A percentile compares a stretch with the other conserved stretches of the same genome.
phyloP scores from a whole-genome alignment of 192 early-diverging fungal species.

The Dissophora ornata region DNA sequence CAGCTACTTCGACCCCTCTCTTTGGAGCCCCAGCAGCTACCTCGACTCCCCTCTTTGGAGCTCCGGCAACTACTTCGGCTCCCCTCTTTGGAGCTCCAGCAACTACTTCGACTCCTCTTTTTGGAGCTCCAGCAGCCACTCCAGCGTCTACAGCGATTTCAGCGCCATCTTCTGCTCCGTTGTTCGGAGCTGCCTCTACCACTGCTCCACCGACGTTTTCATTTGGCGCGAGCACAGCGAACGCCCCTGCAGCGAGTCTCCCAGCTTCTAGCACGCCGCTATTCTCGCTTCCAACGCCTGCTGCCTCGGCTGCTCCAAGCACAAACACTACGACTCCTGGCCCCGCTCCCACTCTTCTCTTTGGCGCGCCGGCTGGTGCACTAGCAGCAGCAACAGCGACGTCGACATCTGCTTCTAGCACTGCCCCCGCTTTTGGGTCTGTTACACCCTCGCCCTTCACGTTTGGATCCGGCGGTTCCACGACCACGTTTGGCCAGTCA shows the following conservation, averaged over 20 bases:
- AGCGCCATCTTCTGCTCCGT: not conserved
- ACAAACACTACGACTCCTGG: too few relatives aligned
- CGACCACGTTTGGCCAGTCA: not conserved
- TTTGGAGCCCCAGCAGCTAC: constrained; percentile 16
- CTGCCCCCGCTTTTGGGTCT: not conserved
- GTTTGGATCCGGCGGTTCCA: constrained; percentile 7
- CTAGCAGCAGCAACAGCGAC: too few relatives aligned
- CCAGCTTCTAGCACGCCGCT: not conserved
- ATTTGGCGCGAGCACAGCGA: not conserved
- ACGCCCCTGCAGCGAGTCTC: too few relatives aligned
- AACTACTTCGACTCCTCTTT: not conserved
- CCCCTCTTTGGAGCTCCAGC: constrained; percentile 21
- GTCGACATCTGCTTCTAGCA: too few relatives aligned
- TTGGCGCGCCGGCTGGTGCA: not conserved
- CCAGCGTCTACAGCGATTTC: not conserved
- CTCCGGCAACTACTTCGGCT: not conserved
- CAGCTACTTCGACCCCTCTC: not conserved
- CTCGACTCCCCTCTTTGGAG: not conserved
- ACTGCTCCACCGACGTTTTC: not conserved
- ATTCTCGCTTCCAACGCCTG: constrained; percentile 1
- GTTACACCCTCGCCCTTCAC: constrained; percentile 6
- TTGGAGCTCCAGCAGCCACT: not conserved
- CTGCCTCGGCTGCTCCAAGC: constrained; percentile 6
- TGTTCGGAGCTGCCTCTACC: not conserved
- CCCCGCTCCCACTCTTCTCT: constrained; percentile 9